phyloP scores from a whole-genome alignment of 1,284 basidiomycete genomes.

The Marasmius oreades region DNA sequence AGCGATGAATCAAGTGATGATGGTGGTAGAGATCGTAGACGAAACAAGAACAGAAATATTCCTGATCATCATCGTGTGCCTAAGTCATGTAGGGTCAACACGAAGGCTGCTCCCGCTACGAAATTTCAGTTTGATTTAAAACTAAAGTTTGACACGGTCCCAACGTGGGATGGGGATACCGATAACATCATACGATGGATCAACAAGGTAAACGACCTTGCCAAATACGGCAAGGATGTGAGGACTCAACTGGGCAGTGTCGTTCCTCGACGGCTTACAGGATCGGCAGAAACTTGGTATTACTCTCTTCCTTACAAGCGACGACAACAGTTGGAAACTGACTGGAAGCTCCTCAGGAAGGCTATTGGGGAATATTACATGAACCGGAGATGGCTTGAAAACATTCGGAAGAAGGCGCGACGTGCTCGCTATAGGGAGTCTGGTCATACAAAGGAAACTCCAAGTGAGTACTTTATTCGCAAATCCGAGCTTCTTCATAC shows the following conservation, averaged over 20 bases:
- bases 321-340: neutral
- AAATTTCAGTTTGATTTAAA: slow-evolving; percentile 13
- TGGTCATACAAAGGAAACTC: slow-evolving; percentile 15
- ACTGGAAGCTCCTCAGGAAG: neutral
- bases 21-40: too few species aligned
- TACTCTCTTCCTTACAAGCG: slow-evolving; percentile 4
- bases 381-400: neutral
- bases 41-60: neutral
- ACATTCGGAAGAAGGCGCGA: neutral
- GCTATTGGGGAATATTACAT: neutral
- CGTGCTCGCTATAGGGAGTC: slow-evolving; percentile 19
- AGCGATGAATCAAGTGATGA: too few species aligned
- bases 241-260: slow-evolving; percentile 18
- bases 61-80: too few species aligned
- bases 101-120: too few species aligned
- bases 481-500: slow-evolving; percentile 22
- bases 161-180: slow-evolving; percentile 26
- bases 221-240: neutral
- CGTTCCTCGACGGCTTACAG: slow-evolving; percentile 14
- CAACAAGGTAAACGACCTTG: slow-evolving; percentile 20
- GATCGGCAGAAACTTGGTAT: slow-evolving; percentile 25
- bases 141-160: slow-evolving; percentile 14
- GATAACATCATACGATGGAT: slow-evolving; percentile 26
- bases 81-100: too few species aligned
- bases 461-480: slow-evolving; percentile 27